Evolutionary conservation across 805 yeast genomes (phyloP), one percentile per base, ranked within the genome.

Genomic region (Peterozyma toletana): DNA sequence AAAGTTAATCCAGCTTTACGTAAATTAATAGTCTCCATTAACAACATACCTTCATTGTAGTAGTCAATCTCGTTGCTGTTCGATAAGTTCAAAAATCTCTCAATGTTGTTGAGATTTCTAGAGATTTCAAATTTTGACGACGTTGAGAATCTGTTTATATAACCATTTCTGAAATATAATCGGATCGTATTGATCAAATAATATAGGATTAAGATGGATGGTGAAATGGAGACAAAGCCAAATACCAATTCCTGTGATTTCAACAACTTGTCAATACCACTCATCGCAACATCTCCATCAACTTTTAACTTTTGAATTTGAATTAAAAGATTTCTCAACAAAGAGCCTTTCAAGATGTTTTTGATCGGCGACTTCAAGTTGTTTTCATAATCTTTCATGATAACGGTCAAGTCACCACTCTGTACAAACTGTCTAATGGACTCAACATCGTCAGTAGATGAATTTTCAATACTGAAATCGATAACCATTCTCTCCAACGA

Each of bases 301-400:
- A 93, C 97, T 62, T 91, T 91, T 11, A 96, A 83, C 63, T 93
- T 91, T 60, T 91, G 99, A n/a, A 93, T 70, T 61, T 93, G 98
- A 49, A 91, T 90, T 55, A 93, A 65, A 38, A 93, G 60, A 13
- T 90, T 80, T 43, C 96, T 72, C 9, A 89, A 62, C 50, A 91
- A 71, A 45, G 80, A 77, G 3, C 98, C 99, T 2, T 66, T 45
- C 2, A 89, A 46, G 2, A 81, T 52, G 33, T 82, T 79, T 44
- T 68, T 71, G 39, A 89, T 56, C 0, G 98, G 98, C 5, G 68
- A 59, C 46, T 78, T 75, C 46, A 93, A 66, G 51, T 88, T 91
- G 21, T 64, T 54, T 55, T 91, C 98, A 58, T 93, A 93, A 30
- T 79, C 77, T 38, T 79, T 73, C 86, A 91, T 80, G 42, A 91